Evolutionary conservation across 108 stramenopile species (phyloP).

Genomic region (Cyclotella choctawhatcheeana): DNA sequence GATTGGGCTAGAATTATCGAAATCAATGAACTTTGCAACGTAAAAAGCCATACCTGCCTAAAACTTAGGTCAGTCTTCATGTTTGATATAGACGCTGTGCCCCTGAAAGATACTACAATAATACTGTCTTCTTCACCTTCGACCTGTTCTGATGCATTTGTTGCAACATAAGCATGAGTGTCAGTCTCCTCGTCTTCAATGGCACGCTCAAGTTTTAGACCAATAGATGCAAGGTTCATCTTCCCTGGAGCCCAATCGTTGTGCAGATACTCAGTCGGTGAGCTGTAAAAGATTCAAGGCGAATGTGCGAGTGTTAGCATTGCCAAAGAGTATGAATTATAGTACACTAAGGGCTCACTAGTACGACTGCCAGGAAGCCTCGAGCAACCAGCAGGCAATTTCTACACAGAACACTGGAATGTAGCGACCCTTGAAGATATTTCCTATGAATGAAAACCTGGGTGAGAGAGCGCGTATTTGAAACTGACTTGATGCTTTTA

Average conservation of each 20-base stretch:
- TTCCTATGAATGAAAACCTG: no score
- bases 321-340: no score
- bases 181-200: slow-evolving; percentile 77
- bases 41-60: slow-evolving; percentile 51
- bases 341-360: no score
- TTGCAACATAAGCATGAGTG: slow-evolving; percentile 77
- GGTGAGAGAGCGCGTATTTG: no score
- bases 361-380: slow-evolving; percentile 93
- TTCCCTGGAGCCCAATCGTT: slow-evolving; percentile 63
- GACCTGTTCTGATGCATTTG: slow-evolving; percentile 64
- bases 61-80: slow-evolving; percentile 82
- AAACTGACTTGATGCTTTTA: no score
- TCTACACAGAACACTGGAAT: slow-evolving; percentile 90
- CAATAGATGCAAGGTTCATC: slow-evolving; percentile 79
- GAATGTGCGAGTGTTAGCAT: no score
- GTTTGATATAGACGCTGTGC: slow-evolving; percentile 79
- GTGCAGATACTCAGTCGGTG: slow-evolving; percentile 55
- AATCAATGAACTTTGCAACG: neutral
- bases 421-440: slow-evolving; percentile 60
- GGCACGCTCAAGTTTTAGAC: slow-evolving; percentile 71
- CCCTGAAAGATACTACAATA: slow-evolving; percentile 92
- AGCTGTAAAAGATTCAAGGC: no score
- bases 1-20: neutral
- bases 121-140: slow-evolving; percentile 87
- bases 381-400: slow-evolving; percentile 85